Conservation (phyloP, 768 basidiomycete genomes). For the Tephrocybe rancida region DNA sequence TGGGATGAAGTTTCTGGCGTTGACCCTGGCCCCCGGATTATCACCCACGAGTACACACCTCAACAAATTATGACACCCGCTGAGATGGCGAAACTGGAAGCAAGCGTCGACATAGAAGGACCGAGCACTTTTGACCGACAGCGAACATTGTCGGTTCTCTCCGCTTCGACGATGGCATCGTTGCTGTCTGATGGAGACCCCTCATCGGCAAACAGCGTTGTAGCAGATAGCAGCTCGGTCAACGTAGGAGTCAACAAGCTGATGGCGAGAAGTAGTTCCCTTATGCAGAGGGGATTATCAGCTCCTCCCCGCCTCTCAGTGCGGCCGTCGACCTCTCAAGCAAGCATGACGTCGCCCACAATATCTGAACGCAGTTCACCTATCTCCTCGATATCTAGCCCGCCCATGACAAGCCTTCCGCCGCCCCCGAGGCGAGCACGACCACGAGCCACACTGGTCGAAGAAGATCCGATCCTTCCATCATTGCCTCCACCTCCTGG, state of each 20-base stretch:
- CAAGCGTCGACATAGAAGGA: slow-evolving; percentile 43
- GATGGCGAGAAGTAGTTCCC: slow-evolving; percentile 21
- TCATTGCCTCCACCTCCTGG: slow-evolving; percentile 37
- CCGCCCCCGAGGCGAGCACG: slow-evolving; percentile 55
- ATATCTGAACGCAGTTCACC: slow-evolving; percentile 19
- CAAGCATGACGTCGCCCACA: slow-evolving; percentile 22
- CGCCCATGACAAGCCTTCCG: slow-evolving; percentile 43
- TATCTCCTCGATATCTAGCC: slow-evolving; percentile 23
- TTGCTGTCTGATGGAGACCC: slow-evolving; percentile 33
- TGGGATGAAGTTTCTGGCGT: slow-evolving; percentile 47
- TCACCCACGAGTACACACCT: slow-evolving; percentile 51
- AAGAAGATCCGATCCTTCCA: slow-evolving; percentile 11
- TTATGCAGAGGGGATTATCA: slow-evolving; percentile 17
- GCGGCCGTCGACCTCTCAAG: slow-evolving; percentile 40
- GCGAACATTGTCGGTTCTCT: slow-evolving; percentile 40
- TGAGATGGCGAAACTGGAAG: slow-evolving; percentile 64
- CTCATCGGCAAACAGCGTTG: slow-evolving; percentile 25
- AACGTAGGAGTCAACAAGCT: slow-evolving; percentile 11
- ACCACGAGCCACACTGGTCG: slow-evolving; percentile 23
- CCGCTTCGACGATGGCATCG: slow-evolving; percentile 34
- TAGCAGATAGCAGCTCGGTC: slow-evolving; percentile 23
- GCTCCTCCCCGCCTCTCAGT: slow-evolving; percentile 18
- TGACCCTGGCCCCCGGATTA: slow-evolving; percentile 35
- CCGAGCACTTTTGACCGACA: slow-evolving; percentile 26
- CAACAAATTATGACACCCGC: slow-evolving; percentile 71